Evolutionary conservation across 1,284 basidiomycete genomes (phyloP).

Genomic region (Ustilago crameri): DNA sequence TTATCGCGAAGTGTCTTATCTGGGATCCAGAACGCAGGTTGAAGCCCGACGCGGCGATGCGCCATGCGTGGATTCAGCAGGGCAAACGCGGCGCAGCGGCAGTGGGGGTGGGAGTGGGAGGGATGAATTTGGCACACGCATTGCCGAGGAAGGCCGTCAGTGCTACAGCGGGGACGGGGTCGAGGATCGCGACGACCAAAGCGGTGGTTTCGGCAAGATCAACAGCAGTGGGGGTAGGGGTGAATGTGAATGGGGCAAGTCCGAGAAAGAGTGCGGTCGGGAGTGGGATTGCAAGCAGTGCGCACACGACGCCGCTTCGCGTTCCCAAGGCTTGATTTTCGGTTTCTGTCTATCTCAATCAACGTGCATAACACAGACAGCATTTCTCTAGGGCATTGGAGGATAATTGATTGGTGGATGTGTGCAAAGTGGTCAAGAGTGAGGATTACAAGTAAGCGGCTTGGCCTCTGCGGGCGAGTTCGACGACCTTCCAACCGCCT

Average conservation of each 20-base stretch:
- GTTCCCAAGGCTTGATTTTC: conserved; percentile 12
- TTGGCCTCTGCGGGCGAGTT: conserved; percentile 49
- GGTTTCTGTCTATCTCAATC: too few relatives aligned
- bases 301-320: conserved; percentile 19
- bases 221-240: neutral
- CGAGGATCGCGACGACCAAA: neutral
- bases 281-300: conserved; percentile 2
- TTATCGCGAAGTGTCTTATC: conserved; percentile 91
- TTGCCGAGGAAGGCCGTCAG: conserved; percentile 4
- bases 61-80: conserved; percentile 65
- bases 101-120: conserved; percentile 3
- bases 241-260: conserved; percentile 15
- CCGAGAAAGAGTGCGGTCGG: conserved; percentile 29
- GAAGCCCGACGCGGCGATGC: conserved; percentile 86
- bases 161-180: neutral
- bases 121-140: neutral
- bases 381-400: too few relatives aligned
- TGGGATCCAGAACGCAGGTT: conserved; percentile 98
- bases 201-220: neutral
- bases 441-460: conserved; percentile 49
- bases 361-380: too few relatives aligned
- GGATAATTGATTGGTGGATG: too few relatives aligned
- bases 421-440: too few relatives aligned
- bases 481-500: conserved; percentile 97
- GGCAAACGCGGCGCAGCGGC: conserved; percentile 17